Base-by-base conservation (phyloP, 179 eudicot genomes). In the Spergularia azorica region DNA sequence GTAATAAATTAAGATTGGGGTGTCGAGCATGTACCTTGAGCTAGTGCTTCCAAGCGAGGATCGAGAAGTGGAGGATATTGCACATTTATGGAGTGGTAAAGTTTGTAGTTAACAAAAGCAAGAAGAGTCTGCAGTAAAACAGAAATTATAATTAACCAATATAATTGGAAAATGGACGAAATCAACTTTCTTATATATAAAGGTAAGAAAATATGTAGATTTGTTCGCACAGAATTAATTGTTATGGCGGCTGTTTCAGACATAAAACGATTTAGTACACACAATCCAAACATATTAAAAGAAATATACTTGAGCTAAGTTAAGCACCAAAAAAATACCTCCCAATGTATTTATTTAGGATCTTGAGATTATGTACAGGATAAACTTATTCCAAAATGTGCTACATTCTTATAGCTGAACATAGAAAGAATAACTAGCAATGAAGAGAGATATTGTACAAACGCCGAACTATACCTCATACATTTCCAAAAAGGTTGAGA, bases 61-160 rank as follows among this genome's bases (percentile, higher is more conserved):
- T 95, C 97, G 62, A 95, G 97, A 63, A 91, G 87, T 43, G 97
- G 97, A 65, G 99, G 99, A 82, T 95, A 95, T 62, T 85, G 89
- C 80, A 91, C 90, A 80, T 87, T 83, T 17, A 95, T 86, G 38
- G 92, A 90, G 61, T 88, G 89, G 76, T 90, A 95, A 12, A 93
- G 91, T 81, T 78, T 87, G 79, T 80, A 86, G 83, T 90, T 95
- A 65, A 95, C 93, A 80, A 91, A 89, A 69, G 81, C 94, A 79
- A 93, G 91, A 43, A 91, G 94, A 58, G 92, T 87, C 97, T 95
- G 97, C 92, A 76, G 39, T 46, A 73, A 77, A 38, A 75, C 38
- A 73, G 9, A 48, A 15, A 52, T 12, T 16, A 17, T 26, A n/a
- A 48, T 54, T 51, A 72, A 26, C 41, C n/a, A 65, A 50, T 55